Percentiles rank a stretch among this genome's conserved stretches.
These are phyloP conservation scores for Starmerella vitae DNA, from an alignment of 805 yeast genomes.

Conservation along the genomic window DNA sequence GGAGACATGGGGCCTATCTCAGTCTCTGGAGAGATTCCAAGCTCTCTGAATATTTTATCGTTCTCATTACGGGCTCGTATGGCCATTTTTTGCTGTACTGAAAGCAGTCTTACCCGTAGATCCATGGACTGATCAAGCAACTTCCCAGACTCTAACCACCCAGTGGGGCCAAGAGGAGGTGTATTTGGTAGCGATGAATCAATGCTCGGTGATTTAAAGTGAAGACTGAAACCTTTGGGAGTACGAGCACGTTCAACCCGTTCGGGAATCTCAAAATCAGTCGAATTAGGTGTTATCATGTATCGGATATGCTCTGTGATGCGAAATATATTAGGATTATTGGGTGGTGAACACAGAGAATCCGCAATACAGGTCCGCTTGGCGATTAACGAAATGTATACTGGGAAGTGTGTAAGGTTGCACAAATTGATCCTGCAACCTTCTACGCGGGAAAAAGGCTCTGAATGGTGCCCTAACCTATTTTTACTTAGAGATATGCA, in stretches of 20 bases:
- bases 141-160: neutral
- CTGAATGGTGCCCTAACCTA: neutral
- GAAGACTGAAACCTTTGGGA: slow-evolving; percentile 10
- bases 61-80: slow-evolving; percentile 24
- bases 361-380: neutral
- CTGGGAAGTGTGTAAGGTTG: neutral
- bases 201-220: slow-evolving; percentile 4
- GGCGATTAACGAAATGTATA: neutral
- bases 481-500: too few species aligned
- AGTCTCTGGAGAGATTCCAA: neutral
- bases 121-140: neutral
- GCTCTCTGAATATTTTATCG: slow-evolving; percentile 9
- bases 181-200: neutral
- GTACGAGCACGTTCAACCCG: neutral
- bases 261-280: neutral
- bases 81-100: slow-evolving; percentile 21
- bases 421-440: neutral
- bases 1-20: neutral
- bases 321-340: neutral
- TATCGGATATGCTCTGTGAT: too few species aligned
- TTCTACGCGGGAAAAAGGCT: neutral
- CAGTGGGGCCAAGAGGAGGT: neutral
- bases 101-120: too few species aligned
- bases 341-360: neutral
- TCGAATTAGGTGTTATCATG: neutral